Evolutionary conservation across 192 early-diverging fungal species (phyloP).

Genomic region (Backusella tarrabulga): DNA sequence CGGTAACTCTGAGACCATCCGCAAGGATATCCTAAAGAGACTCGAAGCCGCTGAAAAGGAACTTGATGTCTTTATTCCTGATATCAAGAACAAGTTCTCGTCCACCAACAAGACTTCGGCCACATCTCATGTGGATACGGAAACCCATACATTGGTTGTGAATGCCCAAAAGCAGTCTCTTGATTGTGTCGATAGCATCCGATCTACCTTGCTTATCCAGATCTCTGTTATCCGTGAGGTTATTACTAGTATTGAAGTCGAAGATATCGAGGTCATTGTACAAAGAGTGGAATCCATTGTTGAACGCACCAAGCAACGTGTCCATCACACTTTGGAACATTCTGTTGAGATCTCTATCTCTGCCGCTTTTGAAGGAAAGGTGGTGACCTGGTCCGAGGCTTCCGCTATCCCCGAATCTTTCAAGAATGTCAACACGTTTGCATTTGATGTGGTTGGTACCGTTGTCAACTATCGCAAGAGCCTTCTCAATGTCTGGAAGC

Average conservation of each 20-base stretch:
- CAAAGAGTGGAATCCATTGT: constrained; percentile 13
- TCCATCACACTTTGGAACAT: constrained; percentile 13
- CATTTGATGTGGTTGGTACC: constrained; percentile 27
- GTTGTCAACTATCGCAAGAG: constrained; percentile 20
- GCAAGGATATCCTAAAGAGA: neutral
- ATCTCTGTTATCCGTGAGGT: constrained; percentile 6
- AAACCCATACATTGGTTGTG: constrained; percentile 5
- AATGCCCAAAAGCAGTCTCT: constrained; percentile 17
- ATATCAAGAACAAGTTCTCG: constrained; percentile 11
- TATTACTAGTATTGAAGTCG: constrained; percentile 16
- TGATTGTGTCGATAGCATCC: constrained; percentile 21
- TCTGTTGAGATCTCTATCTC: constrained; percentile 9
- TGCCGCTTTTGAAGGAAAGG: constrained; percentile 27
- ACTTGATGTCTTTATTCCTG: neutral
- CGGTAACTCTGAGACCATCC: neutral
- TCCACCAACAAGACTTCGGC: neutral
- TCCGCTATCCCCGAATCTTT: constrained; percentile 21
- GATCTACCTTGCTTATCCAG: constrained; percentile 5
- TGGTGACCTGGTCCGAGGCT: constrained; percentile 27
- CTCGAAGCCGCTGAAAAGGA: constrained; percentile 15
- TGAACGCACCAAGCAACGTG: constrained; percentile 17
- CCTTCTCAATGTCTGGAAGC: constrained; percentile 12
- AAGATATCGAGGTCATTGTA: constrained; percentile 6
- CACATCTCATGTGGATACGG: constrained; percentile 1
- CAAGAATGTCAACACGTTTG: constrained; percentile 10